Evolutionary conservation across 164 flowering plant species (phyloP).

Genomic region (Macadamia integrifolia): DNA sequence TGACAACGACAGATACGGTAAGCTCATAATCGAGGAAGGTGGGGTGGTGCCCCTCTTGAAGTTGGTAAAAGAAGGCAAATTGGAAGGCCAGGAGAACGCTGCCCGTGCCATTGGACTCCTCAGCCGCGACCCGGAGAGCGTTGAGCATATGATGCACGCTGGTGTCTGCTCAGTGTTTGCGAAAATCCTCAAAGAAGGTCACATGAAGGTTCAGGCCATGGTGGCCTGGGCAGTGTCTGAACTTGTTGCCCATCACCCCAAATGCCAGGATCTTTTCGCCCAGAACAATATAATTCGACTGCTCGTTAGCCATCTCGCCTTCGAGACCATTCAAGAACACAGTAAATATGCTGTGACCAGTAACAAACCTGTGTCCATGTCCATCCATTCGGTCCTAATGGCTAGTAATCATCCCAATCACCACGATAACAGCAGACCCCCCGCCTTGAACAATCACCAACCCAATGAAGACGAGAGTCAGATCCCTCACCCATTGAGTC

Average conservation of each 20-base stretch:
- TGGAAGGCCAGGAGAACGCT: conserved; percentile 80
- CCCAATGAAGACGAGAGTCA: conserved; percentile 6
- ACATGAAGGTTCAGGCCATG: conserved; percentile 60
- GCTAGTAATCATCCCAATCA: conserved; percentile 29
- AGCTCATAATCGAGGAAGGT: conserved; percentile 78
- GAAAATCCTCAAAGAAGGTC: conserved; percentile 74
- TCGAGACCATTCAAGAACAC: conserved; percentile 86
- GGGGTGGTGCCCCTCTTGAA: conserved; percentile 63
- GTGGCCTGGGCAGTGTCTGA: conserved; percentile 90
- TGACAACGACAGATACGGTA: conserved; percentile 73
- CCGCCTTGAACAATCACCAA: background rate
- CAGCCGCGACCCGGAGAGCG: conserved; percentile 77
- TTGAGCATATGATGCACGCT: conserved; percentile 61
- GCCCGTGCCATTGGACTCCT: conserved; percentile 68
- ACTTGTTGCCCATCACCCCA: conserved; percentile 55
- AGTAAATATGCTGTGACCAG: conserved; percentile 64
- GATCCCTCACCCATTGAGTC: conserved; percentile 37
- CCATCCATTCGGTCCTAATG: conserved; percentile 56
- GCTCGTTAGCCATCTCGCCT: conserved; percentile 76
- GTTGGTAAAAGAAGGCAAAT: conserved; percentile 58
- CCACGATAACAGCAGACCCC: background rate
- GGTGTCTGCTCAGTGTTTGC: conserved; percentile 78
- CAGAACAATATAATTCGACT: conserved; percentile 66
- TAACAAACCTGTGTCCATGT: conserved; percentile 44
- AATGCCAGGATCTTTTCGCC: conserved; percentile 74